Evolutionary conservation across 2,329 filamentous ascomycete species (phyloP).

Genomic region (Trichophyton simii): DNA sequence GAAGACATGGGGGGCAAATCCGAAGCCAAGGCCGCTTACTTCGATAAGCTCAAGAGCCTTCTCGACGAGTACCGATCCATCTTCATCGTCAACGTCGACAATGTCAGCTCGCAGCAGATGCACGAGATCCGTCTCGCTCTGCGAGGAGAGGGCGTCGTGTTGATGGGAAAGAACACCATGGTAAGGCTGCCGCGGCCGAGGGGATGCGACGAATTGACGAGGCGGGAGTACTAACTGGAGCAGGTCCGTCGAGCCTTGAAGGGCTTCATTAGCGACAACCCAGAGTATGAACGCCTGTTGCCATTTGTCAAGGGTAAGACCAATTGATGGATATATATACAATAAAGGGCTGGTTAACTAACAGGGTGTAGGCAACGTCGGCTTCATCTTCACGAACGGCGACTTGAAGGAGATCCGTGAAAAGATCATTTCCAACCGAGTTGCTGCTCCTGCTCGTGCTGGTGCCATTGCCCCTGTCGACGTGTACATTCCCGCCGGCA

Average conservation of each 20-base stretch:
- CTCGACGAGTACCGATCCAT: constrained; percentile 94
- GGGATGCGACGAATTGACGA: neutral
- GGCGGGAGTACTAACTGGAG: constrained; percentile 8
- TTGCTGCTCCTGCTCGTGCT: constrained; percentile 93
- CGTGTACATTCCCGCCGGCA: constrained; percentile 91
- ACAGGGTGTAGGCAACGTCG: constrained; percentile 61
- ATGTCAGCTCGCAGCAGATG: constrained; percentile 99
- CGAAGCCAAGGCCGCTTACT: constrained; percentile 89
- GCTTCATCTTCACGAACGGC: constrained; percentile 98
- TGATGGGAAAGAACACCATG: constrained; percentile 99
- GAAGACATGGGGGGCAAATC: constrained; percentile 99
- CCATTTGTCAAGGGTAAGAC: constrained; percentile 68
- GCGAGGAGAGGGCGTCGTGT: constrained; percentile 80
- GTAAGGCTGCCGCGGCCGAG: constrained; percentile 38
- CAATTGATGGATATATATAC: constrained; percentile 3
- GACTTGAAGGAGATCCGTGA: constrained; percentile 88
- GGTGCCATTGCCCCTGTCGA: constrained; percentile 89
- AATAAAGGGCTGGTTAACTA: neutral
- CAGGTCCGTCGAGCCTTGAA: constrained; percentile 93
- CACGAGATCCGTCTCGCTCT: constrained; percentile 96
- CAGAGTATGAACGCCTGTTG: constrained; percentile 96
- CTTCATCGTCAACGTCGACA: constrained; percentile 96
- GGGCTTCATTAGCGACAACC: constrained; percentile 78
- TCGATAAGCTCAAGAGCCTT: constrained; percentile 97
- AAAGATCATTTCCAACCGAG: constrained; percentile 93